Percentiles rank a stretch among this genome's conserved stretches.
phyloP scores from a whole-genome alignment of 2,329 filamentous ascomycete genomes.

The Sporothrix variecibatus region DNA sequence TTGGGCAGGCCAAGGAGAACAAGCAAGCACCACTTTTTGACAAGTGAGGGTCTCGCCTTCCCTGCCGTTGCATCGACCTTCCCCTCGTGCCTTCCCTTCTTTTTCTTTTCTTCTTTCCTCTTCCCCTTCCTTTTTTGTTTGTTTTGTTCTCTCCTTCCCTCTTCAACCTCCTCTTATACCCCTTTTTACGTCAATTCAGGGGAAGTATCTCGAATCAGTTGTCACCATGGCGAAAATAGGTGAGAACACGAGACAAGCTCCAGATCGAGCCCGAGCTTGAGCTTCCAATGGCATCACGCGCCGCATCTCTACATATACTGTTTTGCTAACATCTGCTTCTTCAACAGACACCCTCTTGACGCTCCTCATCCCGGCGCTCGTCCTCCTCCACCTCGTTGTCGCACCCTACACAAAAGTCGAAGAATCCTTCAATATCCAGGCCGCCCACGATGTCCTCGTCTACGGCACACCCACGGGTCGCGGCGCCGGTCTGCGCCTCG shows the following conservation, averaged over 20 bases:
- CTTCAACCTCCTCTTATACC: not conserved
- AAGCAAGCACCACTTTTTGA: not conserved
- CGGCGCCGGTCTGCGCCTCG: conserved; percentile 56
- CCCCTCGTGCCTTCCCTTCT: not conserved
- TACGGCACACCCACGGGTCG: conserved; percentile 69
- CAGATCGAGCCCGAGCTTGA: not conserved
- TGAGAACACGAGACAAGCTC: not conserved
- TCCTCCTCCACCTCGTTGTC: conserved; percentile 68
- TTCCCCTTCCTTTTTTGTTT: not conserved
- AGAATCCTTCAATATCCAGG: conserved; percentile 97
- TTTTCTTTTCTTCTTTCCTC: not conserved
- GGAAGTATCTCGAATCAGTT: not conserved
- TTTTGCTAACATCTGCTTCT: not conserved
- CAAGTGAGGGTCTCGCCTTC: conserved; percentile 8
- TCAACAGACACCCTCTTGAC: conserved; percentile 50
- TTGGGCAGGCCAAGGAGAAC: not conserved
- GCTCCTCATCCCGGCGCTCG: conserved; percentile 61
- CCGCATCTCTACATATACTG: not conserved
- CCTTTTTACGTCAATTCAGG: not conserved
- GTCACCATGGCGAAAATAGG: conserved; percentile 9
- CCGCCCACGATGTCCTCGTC: conserved; percentile 81
- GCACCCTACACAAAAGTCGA: conserved; percentile 97
- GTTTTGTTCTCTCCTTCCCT: not conserved
- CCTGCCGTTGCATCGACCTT: not conserved
- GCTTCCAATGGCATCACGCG: not conserved